Base-by-base conservation (phyloP, 2,329 filamentous ascomycete species). In the Metarhizium album region DNA sequence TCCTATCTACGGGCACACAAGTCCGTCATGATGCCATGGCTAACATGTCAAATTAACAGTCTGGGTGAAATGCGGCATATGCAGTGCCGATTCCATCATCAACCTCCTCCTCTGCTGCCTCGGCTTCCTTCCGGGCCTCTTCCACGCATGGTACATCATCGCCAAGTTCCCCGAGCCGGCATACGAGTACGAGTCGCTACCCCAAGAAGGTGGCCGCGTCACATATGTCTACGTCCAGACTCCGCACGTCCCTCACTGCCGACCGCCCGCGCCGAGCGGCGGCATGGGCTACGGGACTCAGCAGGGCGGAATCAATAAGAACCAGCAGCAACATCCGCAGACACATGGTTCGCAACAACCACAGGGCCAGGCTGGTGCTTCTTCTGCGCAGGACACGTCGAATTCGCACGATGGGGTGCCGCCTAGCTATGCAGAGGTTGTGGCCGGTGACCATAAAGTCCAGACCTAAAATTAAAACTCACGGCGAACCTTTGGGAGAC, bases 101-200 rank as follows among this genome's bases (percentile, higher is more conserved):
- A 98, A 98, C 74, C 84, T 97, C 67, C 84, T 90, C 45, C 88
- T 97, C 61, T 93, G 86, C 69, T 66, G 81, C 49, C 80, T 91
- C 22, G 87, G 84, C 60, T 89, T 77, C 64, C 69, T 97, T 53
- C 91, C 91, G 20, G 91, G 91, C 54, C 84, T 97, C 47, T 73
- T 98, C 2, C 93, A 98, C 73, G 82, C 90, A 55, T 97, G 93
- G 91, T 98, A 97, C 77, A 95, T 97, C 69, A 96, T 98, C 70
- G 80, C 87, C 62, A 86, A 87, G 64, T 87, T 85, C 67, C 93
- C 93, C 52, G 91, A 96, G 54, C 59, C 78, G 40, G 75, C 83
- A 52, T 79, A 78, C 67, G 80, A 85, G 55, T 90, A 93, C 69
- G 80, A 87, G 58, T 70, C 74, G 47, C 66, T 86, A 40, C 70